Conservation (phyloP, 2,329 filamentous ascomycete genomes). For the Ophidiomyces ophidiicola region DNA sequence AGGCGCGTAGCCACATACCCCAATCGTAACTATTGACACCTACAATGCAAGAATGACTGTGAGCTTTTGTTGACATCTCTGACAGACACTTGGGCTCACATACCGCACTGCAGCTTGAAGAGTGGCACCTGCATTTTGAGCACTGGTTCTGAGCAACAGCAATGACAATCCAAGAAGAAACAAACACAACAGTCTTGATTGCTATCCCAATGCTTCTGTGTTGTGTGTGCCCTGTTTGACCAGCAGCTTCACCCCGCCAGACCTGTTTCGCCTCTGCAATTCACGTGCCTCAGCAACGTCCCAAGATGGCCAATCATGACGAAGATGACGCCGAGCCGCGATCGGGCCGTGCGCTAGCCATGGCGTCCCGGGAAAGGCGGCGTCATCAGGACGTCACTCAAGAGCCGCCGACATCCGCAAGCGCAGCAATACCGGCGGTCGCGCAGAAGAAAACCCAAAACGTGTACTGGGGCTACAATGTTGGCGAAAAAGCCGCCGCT, state of each 20-base stretch:
- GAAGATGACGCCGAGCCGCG: not conserved
- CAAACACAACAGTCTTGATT: not conserved
- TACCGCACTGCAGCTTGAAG: conserved; percentile 58
- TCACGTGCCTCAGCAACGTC: conserved; percentile 1
- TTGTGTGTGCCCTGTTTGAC: no score
- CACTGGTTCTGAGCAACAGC: not conserved
- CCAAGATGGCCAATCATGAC: conserved; percentile 6
- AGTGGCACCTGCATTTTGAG: conserved; percentile 64
- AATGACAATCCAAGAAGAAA: conserved; percentile 15
- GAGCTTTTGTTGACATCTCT: not conserved
- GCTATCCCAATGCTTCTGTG: not conserved
- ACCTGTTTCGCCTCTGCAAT: not conserved
- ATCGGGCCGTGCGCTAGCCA: conserved; percentile 1
- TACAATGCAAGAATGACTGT: conserved; percentile 21
- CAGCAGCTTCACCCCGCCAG: conserved; percentile 3
- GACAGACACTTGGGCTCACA: conserved; percentile 14
- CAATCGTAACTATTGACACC: conserved; percentile 98
- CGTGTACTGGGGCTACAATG: not conserved
- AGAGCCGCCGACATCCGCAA: no score
- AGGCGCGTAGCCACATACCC: conserved; percentile 44
- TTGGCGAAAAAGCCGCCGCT: not conserved
- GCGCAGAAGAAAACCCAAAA: not conserved
- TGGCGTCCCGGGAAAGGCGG: not conserved
- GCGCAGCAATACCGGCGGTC: no score
- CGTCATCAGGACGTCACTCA: no score